A percentile compares a stretch with the other conserved stretches of the same genome.
Conservation (phyloP, 345 rosid genomes). For the Stellera chamaejasme region DNA sequence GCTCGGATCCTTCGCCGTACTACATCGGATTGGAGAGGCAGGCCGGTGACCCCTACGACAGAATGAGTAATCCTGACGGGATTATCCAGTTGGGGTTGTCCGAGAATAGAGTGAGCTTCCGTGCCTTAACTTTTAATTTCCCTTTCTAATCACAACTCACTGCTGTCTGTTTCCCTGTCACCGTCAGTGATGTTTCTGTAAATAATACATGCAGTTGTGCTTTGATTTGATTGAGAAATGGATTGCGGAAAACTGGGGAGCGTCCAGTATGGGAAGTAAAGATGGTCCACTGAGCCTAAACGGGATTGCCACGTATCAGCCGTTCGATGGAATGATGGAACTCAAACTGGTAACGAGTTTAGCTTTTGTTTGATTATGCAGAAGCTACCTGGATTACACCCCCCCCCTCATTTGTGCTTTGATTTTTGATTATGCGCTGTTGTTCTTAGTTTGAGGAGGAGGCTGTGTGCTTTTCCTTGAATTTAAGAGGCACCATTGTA, state of each 20-base stretch:
- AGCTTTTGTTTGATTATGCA: too few species aligned
- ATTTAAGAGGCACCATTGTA: too few species aligned
- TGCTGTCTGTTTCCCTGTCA: not conserved
- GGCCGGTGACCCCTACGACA: conserved; percentile 49
- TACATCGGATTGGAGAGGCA: conserved; percentile 63
- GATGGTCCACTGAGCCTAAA: conserved; percentile 42
- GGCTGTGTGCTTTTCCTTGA: too few species aligned
- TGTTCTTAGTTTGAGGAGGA: too few species aligned
- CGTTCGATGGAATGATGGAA: conserved; percentile 55
- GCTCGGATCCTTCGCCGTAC: conserved; percentile 55
- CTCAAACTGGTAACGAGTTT: conserved; percentile 58
- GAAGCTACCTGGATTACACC: too few species aligned
- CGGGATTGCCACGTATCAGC: conserved; percentile 68
- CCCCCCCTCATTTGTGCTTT: too few species aligned
- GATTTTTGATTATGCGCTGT: too few species aligned
- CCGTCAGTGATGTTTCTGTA: not conserved
- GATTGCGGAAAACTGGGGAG: conserved; percentile 52
- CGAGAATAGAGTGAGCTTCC: conserved; percentile 54
- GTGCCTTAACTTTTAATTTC: not conserved
- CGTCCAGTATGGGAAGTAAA: conserved; percentile 31
- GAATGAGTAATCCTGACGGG: conserved; percentile 44
- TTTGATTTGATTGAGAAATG: conserved; percentile 85
- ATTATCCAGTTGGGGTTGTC: conserved; percentile 82
- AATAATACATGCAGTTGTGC: conserved; percentile 39
- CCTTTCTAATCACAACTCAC: not conserved